Evolutionary conservation across 495 filamentous ascomycete genomes (phyloP).

Genomic region (Aspergillus hancockii): DNA sequence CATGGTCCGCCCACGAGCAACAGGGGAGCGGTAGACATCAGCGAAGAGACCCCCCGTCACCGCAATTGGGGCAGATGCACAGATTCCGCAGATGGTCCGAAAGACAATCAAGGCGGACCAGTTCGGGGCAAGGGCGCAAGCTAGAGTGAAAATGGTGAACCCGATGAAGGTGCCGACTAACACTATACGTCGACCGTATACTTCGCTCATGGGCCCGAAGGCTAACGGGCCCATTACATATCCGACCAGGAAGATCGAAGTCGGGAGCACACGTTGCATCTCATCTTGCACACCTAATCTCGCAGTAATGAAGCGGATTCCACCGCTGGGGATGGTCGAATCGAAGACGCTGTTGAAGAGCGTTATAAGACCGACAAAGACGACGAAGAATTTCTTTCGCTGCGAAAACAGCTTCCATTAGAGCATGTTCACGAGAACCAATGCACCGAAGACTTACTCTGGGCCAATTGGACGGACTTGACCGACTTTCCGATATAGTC

Average conservation of each 20-base stretch:
- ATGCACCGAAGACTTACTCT: background rate
- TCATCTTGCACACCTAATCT: background rate
- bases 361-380: conserved; percentile 1
- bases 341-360: conserved; percentile 10
- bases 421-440: background rate
- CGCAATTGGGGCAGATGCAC: conserved; percentile 27
- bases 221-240: conserved; percentile 25
- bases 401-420: background rate
- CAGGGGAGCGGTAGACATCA: conserved; percentile 26
- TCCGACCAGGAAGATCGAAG: conserved; percentile 23
- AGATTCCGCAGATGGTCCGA: conserved; percentile 35
- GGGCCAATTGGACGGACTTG: background rate
- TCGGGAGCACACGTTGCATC: conserved; percentile 9
- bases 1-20: conserved; percentile 29
- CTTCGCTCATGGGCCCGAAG: conserved; percentile 36
- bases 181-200: conserved; percentile 33
- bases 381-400: conserved; percentile 7
- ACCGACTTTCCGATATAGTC: background rate
- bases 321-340: conserved; percentile 10
- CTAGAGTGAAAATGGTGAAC: conserved; percentile 38
- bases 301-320: conserved; percentile 4
- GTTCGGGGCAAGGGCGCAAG: conserved; percentile 34
- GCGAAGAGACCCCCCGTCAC: conserved; percentile 31
- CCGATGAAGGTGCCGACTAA: conserved; percentile 31
- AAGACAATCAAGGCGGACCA: conserved; percentile 38